These are phyloP conservation scores for Heterococcus sp. DNA, from an alignment of 108 stramenopile genomes.

Conservation along the genomic window DNA sequence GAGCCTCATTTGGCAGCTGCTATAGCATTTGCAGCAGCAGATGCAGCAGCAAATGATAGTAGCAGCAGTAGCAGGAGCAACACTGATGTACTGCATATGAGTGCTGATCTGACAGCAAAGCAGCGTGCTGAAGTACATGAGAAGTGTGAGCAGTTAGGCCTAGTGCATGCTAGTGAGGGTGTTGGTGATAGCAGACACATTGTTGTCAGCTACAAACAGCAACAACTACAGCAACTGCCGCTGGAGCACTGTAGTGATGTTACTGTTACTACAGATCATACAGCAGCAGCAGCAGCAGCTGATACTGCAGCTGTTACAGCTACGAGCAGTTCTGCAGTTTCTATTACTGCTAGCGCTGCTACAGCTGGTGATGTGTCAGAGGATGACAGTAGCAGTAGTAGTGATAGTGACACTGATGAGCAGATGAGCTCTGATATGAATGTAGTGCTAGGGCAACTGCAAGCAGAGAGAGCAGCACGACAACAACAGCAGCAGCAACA, in stretches of 20 bases:
- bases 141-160: constrained; percentile 16
- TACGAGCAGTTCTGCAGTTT: too few relatives aligned
- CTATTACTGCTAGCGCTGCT: background rate
- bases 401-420: background rate
- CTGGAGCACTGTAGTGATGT: background rate
- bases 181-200: constrained; percentile 10
- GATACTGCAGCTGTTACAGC: background rate
- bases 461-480: too few relatives aligned
- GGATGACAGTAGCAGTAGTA: background rate
- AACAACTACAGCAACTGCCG: background rate
- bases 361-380: background rate
- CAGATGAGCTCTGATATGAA: background rate
- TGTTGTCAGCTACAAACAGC: constrained; percentile 1
- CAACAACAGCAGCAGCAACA: background rate
- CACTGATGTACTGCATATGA: constrained; percentile 1
- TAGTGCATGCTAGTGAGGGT: constrained; percentile 30
- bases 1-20: too few relatives aligned
- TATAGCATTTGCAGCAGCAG: background rate
- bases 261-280: background rate
- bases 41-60: background rate
- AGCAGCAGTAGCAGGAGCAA: background rate
- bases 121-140: constrained; percentile 43
- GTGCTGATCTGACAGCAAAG: constrained; percentile 13
- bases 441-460: background rate
- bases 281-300: background rate